Base-by-base conservation (phyloP, 2,329 filamentous ascomycete species). In the Pseudocercospora fijiensis region DNA sequence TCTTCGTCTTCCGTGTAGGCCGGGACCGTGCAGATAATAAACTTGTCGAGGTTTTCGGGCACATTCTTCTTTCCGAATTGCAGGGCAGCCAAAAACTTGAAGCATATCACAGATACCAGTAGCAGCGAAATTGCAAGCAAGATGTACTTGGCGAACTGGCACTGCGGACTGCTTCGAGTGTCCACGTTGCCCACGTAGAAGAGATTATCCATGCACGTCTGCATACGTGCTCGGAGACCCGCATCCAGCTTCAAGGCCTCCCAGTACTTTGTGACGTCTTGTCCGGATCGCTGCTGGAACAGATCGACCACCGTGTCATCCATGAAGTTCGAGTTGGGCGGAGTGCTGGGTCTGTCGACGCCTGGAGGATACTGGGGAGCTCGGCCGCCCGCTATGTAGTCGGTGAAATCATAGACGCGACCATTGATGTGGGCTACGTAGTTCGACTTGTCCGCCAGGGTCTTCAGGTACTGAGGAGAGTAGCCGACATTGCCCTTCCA, bases 1-100 rank as follows among this genome's bases (percentile, higher is more conserved):
- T 99, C 96, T 77, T 99, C 96, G 75, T 98, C 95, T 81, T 99
- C 95, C 0, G 95, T 99, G 74, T 99, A 99, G 1, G 92, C 95
- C 0, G 95, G 95, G 65, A 99, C 94, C 78, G 97, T 96, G 75
- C 92, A 96, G 78, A 99, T 97, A 76, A 99, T 84, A 76, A 99
- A 99, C 77, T 99, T 99, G 79, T 99, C 95, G 28, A 99, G 86
- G 75, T 97, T 95, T 78, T 99, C 95, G 0, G 95, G 96, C 41
- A 94, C 81, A 68, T 91, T 97, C 81, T 96, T 96, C 71, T 85
- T 88, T 51, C 91, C 89, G 73, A 99, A 99, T 74, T 99, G 95
- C 63, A 99, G 84, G 7, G 95, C 95, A 30, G 96, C 96, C 69
- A 98, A 84, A 82, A 99, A 99, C 77, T 99, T 99, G 87, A 98